Evolutionary conservation across 768 basidiomycete genomes (phyloP).

Genomic region (Boletus tomentosulus): DNA sequence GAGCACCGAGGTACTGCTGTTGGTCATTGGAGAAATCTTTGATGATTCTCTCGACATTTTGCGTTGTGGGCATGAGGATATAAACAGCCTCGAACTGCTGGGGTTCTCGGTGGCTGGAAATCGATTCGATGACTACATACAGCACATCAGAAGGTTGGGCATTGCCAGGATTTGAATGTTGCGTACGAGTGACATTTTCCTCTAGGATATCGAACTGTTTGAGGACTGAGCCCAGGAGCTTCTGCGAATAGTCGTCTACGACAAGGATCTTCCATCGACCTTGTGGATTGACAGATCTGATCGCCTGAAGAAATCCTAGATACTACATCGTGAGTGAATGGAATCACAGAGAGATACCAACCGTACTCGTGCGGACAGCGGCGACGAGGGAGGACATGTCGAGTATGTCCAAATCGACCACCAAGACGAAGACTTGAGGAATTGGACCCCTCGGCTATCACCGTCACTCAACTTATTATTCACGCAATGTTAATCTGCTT

Average conservation of each 20-base stretch:
- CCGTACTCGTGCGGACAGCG: slow-evolving; percentile 44
- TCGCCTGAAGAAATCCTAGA: slow-evolving; percentile 81
- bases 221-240: slow-evolving; percentile 76
- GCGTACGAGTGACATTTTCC: slow-evolving; percentile 93
- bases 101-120: slow-evolving; percentile 76
- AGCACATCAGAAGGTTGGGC: slow-evolving; percentile 7
- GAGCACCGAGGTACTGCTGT: slow-evolving; percentile 76
- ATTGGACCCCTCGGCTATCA: slow-evolving; percentile 11
- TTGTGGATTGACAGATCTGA: slow-evolving; percentile 82
- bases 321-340: slow-evolving; percentile 1
- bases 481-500: neutral
- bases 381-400: slow-evolving; percentile 45
- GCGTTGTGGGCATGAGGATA: slow-evolving; percentile 88
- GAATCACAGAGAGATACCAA: neutral
- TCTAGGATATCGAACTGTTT: slow-evolving; percentile 93
- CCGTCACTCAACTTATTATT: neutral
- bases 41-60: slow-evolving; percentile 90
- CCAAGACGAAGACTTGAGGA: too few species aligned
- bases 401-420: neutral
- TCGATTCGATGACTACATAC: slow-evolving; percentile 81
- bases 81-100: slow-evolving; percentile 93
- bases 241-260: slow-evolving; percentile 89
- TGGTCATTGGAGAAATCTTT: slow-evolving; percentile 67
- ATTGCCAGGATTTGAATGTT: neutral
- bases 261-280: slow-evolving; percentile 97